phyloP scores from a whole-genome alignment of 2,329 filamentous ascomycete species.

The Ophiostoma populinum region DNA sequence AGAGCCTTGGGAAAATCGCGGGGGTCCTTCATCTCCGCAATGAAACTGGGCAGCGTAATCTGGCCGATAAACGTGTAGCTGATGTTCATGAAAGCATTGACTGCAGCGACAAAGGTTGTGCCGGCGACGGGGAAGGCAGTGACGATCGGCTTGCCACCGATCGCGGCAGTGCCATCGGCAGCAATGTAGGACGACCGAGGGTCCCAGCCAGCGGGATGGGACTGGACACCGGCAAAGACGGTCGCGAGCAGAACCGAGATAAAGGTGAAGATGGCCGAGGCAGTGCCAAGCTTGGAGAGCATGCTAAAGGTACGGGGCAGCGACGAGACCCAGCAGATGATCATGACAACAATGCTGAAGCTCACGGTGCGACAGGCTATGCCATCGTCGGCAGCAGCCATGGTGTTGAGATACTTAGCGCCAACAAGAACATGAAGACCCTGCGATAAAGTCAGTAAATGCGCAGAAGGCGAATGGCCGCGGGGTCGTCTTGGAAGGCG shows the following conservation, averaged over 20 bases:
- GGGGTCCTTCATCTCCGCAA: slow-evolving; percentile 73
- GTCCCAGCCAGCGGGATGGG: slow-evolving; percentile 52
- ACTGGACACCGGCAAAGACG: slow-evolving; percentile 63
- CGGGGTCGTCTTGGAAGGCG: no score
- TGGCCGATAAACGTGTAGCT: slow-evolving; percentile 94
- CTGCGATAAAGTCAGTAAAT: slow-evolving; percentile 19
- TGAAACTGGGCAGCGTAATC: slow-evolving; percentile 86
- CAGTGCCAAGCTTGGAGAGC: slow-evolving; percentile 61
- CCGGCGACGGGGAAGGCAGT: slow-evolving; percentile 48
- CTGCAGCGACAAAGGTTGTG: slow-evolving; percentile 65
- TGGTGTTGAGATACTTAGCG: slow-evolving; percentile 79
- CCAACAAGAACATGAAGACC: slow-evolving; percentile 70
- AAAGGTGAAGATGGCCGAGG: slow-evolving; percentile 77
- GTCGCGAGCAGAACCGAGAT: slow-evolving; percentile 71
- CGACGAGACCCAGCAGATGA: slow-evolving; percentile 63
- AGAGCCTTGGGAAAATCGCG: slow-evolving; percentile 85
- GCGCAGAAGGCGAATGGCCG: no score
- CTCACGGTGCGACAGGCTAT: slow-evolving; percentile 57
- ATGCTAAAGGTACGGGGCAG: slow-evolving; percentile 73
- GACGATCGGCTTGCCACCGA: slow-evolving; percentile 46
- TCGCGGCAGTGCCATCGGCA: slow-evolving; percentile 14
- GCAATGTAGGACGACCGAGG: slow-evolving; percentile 23
- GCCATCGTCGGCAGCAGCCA: slow-evolving; percentile 49
- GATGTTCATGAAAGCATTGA: slow-evolving; percentile 88
- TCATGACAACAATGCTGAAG: slow-evolving; percentile 56